Conservation (phyloP, 192 early-diverging fungal species). For the Rhizophagus sp. region DNA sequence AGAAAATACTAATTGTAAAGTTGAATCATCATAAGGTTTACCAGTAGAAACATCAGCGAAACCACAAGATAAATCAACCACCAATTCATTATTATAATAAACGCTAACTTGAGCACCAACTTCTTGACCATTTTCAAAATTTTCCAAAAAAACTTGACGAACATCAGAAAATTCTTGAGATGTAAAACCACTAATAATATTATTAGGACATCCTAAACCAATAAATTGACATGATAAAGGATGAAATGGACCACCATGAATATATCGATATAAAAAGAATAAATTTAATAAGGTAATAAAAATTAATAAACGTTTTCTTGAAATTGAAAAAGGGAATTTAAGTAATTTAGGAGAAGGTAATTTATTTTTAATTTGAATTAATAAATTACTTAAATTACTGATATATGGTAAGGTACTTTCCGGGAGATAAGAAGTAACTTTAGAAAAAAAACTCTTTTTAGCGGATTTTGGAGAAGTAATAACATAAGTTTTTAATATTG, state of each 20-base stretch:
- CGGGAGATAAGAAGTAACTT: background rate
- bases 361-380: background rate
- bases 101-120: conserved; percentile 49
- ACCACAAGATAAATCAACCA: conserved; percentile 68
- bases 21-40: conserved; percentile 51
- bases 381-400: background rate
- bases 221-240: conserved; percentile 28
- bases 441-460: background rate
- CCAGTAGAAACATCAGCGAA: conserved; percentile 42
- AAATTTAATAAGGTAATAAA: background rate
- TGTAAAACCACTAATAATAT: background rate
- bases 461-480: background rate
- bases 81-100: conserved; percentile 50
- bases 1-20: conserved; percentile 68
- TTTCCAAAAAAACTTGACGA: conserved; percentile 12
- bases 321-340: background rate
- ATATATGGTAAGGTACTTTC: background rate
- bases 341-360: background rate
- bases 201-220: conserved; percentile 4
- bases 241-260: conserved; percentile 12
- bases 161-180: conserved; percentile 12
- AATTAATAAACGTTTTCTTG: background rate
- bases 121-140: conserved; percentile 39
- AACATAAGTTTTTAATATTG: background rate
- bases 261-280: conserved; percentile 6